Conservation (phyloP, 1,284 basidiomycete species). For the Melampsora abietis-canadensis region DNA sequence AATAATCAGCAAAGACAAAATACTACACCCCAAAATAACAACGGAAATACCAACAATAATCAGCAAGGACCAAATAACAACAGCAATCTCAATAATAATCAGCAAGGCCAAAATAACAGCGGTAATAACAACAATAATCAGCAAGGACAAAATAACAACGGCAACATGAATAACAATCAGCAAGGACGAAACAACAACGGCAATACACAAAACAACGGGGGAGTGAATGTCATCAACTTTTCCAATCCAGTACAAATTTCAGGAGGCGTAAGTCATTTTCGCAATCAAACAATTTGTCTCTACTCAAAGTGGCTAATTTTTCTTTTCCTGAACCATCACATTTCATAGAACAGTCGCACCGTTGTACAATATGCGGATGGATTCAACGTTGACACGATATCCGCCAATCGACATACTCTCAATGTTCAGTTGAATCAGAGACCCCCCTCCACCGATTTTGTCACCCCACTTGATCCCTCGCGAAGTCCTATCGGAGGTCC, state of each 20-base stretch:
- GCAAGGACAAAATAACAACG: too few species aligned
- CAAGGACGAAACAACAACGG: too few species aligned
- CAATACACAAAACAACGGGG: neutral
- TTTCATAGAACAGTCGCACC: constrained; percentile 1
- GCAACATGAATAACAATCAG: too few species aligned
- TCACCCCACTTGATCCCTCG: constrained; percentile 31
- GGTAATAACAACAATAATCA: too few species aligned
- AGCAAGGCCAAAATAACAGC: too few species aligned
- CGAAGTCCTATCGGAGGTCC: constrained; percentile 5
- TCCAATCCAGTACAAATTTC: neutral
- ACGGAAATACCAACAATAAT: too few species aligned
- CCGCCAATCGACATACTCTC: constrained; percentile 7
- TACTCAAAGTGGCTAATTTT: neutral
- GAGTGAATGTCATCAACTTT: constrained; percentile 4
- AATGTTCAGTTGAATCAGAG: constrained; percentile 4
- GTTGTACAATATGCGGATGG: constrained; percentile 4
- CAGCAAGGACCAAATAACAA: too few species aligned
- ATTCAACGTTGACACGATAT: neutral
- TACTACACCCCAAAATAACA: too few species aligned
- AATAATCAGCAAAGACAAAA: too few species aligned
- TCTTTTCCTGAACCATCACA: neutral
- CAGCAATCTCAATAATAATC: too few species aligned
- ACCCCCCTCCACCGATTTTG: constrained; percentile 26
- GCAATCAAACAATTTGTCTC: neutral
- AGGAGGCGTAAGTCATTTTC: neutral